Percentiles rank a stretch among this genome's conserved stretches.
Evolutionary conservation across 257 asterid genomes (phyloP).

Genomic region (Nicotiana paniculata): DNA sequence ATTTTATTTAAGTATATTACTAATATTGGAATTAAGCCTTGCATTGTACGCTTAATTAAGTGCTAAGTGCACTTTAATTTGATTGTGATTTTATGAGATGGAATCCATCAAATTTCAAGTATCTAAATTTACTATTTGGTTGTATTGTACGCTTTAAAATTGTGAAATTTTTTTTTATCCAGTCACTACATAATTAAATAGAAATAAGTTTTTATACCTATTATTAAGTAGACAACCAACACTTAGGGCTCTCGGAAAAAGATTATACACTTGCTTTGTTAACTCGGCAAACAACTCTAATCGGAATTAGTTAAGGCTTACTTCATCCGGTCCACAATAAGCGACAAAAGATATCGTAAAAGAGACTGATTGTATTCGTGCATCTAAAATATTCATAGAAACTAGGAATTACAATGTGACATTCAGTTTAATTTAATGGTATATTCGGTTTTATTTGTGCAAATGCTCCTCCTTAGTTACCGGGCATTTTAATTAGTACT

Average conservation of each 20-base stretch:
- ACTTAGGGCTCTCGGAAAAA: neutral
- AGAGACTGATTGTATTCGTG: too few relatives aligned
- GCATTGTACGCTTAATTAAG: neutral
- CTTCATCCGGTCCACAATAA: too few relatives aligned
- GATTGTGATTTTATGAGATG: neutral
- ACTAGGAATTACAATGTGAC: too few relatives aligned
- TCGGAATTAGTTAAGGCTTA: neutral
- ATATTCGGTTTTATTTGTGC: too few relatives aligned
- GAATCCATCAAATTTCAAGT: neutral
- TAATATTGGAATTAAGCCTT: neutral
- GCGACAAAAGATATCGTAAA: too few relatives aligned
- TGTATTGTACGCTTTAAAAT: neutral
- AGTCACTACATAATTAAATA: neutral
- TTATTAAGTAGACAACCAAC: neutral
- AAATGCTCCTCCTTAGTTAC: too few relatives aligned
- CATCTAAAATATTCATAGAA: too few relatives aligned
- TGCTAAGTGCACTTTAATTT: neutral
- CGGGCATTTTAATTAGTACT: too few relatives aligned
- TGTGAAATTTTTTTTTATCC: too few relatives aligned
- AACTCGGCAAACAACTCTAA: neutral
- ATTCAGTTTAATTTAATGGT: too few relatives aligned
- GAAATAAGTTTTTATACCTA: neutral
- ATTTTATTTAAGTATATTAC: neutral
- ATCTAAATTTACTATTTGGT: neutral
- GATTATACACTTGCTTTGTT: neutral